A percentile compares a stretch with the other conserved stretches of the same genome.
Evolutionary conservation across 345 rosid genomes (phyloP).

Genomic region (Hibiscus mutabilis): DNA sequence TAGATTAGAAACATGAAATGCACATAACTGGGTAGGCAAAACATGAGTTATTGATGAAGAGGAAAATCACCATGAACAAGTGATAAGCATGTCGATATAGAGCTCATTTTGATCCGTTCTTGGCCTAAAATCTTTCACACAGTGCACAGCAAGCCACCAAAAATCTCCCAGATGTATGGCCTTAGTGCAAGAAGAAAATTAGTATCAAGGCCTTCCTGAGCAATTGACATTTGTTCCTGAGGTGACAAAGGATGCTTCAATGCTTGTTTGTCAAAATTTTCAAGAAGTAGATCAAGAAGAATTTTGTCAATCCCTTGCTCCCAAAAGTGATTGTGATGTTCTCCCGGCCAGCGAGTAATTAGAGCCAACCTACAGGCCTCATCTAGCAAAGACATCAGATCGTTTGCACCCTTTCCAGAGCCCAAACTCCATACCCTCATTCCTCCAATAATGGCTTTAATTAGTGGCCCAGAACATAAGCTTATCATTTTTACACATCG

Average conservation of each 20-base stretch:
- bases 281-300: conserved; percentile 56
- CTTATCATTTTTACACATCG: conserved; percentile 52
- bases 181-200: conserved; percentile 49
- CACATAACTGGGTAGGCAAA: background rate
- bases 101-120: conserved; percentile 30
- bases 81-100: conserved; percentile 42
- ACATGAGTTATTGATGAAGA: background rate
- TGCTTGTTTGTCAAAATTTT: conserved; percentile 30
- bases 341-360: conserved; percentile 67
- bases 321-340: conserved; percentile 71
- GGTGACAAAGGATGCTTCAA: conserved; percentile 25
- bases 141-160: conserved; percentile 74
- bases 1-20: background rate
- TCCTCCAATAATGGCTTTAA: conserved; percentile 46
- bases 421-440: conserved; percentile 37
- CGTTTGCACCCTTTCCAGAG: conserved; percentile 42
- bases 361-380: conserved; percentile 75
- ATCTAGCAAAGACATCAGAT: conserved; percentile 46
- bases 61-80: conserved; percentile 60
- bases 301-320: conserved; percentile 46
- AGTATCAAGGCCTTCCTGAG: conserved; percentile 41
- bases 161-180: conserved; percentile 77
- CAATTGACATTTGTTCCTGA: conserved; percentile 50
- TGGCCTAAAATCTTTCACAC: conserved; percentile 47
- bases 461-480: conserved; percentile 52